Percentiles rank a stretch among this genome's conserved stretches.
phyloP scores from a whole-genome alignment of 2,329 filamentous ascomycete genomes.

The Clonostachys rhizophaga region DNA sequence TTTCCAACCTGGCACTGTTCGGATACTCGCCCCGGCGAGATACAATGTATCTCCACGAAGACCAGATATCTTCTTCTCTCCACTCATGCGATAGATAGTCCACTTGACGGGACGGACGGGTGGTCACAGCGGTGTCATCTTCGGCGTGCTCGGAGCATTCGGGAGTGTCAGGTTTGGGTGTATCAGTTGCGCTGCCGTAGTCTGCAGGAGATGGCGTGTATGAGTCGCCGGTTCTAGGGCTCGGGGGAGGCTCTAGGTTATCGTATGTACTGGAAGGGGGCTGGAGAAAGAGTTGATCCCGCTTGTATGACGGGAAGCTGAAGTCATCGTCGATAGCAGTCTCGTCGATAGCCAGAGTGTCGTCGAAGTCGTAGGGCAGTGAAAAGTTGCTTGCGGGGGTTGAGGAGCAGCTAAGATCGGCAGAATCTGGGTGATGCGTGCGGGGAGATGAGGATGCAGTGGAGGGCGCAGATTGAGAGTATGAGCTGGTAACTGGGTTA shows the following conservation, averaged over 20 bases:
- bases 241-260: conserved; percentile 43
- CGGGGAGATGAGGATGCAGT: conserved; percentile 54
- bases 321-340: conserved; percentile 40
- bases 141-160: conserved; percentile 57
- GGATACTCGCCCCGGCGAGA: conserved; percentile 73
- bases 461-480: conserved; percentile 42
- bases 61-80: conserved; percentile 95
- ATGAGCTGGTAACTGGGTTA: conserved; percentile 31
- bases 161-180: conserved; percentile 55
- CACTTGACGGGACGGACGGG: conserved; percentile 80
- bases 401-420: conserved; percentile 53
- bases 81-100: conserved; percentile 93
- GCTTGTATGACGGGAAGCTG: conserved; percentile 37
- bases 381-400: conserved; percentile 62
- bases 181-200: conserved; percentile 44
- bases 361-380: conserved; percentile 52
- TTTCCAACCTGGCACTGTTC: conserved; percentile 81
- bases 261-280: conserved; percentile 23
- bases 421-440: conserved; percentile 45
- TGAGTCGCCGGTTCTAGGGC: conserved; percentile 43
- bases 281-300: conserved; percentile 36
- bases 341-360: conserved; percentile 34
- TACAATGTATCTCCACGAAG: conserved; percentile 91
- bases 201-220: conserved; percentile 49
- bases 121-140: conserved; percentile 73